phyloP scores from a whole-genome alignment of 495 filamentous ascomycete species.

The Aspergillus saccharolyticus region DNA sequence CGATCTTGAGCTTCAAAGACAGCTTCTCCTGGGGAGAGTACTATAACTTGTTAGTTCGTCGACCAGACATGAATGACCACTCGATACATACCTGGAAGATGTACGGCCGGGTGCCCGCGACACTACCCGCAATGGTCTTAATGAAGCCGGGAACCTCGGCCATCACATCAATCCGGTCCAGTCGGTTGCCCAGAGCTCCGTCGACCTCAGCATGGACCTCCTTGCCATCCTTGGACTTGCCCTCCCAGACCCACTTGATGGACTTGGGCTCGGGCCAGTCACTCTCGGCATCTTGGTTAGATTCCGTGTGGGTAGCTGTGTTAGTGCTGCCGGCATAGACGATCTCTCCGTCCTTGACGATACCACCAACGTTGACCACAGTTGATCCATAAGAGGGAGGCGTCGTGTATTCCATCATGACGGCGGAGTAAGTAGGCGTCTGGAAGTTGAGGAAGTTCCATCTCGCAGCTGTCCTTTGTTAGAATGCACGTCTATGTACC shows the following conservation, averaged over 20 bases:
- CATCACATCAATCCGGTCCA: slow-evolving; percentile 94
- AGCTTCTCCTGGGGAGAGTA: slow-evolving; percentile 60
- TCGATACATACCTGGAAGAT: slow-evolving; percentile 76
- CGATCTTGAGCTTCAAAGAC: slow-evolving; percentile 75
- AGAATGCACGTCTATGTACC: slow-evolving; percentile 8
- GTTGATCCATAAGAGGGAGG: slow-evolving; percentile 92
- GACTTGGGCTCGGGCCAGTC: slow-evolving; percentile 84
- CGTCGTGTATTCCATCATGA: slow-evolving; percentile 95
- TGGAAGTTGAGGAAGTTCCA: slow-evolving; percentile 97
- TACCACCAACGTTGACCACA: slow-evolving; percentile 75
- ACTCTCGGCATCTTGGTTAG: slow-evolving; percentile 65
- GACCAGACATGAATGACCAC: background rate
- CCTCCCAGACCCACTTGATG: slow-evolving; percentile 73
- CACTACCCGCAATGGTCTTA: slow-evolving; percentile 81
- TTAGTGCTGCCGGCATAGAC: slow-evolving; percentile 63
- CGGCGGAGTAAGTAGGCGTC: slow-evolving; percentile 73
- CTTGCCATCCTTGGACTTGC: slow-evolving; percentile 72
- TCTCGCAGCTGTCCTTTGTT: slow-evolving; percentile 56
- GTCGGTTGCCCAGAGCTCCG: slow-evolving; percentile 59
- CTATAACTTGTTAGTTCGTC: slow-evolving; percentile 35
- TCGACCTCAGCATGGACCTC: slow-evolving; percentile 61
- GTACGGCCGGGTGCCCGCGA: slow-evolving; percentile 88
- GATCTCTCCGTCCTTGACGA: slow-evolving; percentile 76
- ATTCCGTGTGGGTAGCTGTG: slow-evolving; percentile 59
- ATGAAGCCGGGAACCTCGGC: slow-evolving; percentile 91